Evolutionary conservation across 768 basidiomycete species (phyloP).

Genomic region (Cantharellus cinnabarinus): DNA sequence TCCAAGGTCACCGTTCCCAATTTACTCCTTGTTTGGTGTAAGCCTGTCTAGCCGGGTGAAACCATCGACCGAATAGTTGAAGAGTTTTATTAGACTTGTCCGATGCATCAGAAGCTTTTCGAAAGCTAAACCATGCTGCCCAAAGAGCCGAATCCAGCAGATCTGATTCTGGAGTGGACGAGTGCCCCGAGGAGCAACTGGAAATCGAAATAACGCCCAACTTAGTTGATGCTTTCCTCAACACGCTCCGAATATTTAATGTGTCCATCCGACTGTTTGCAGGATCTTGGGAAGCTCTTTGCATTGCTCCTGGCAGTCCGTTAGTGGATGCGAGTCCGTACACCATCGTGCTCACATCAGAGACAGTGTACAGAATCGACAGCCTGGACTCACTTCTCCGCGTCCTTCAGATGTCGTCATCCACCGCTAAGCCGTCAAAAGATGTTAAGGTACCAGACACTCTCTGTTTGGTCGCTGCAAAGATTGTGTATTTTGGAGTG

Average conservation of each 20-base stretch:
- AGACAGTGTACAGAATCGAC: conserved; percentile 70
- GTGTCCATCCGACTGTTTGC: conserved; percentile 56
- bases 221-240: conserved; percentile 42
- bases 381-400: conserved; percentile 40
- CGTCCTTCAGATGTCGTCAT: conserved; percentile 4
- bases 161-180: not conserved
- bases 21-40: not conserved
- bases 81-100: not conserved
- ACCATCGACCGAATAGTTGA: no score
- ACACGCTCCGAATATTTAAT: conserved; percentile 31
- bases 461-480: conserved; percentile 64
- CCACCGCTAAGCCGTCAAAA: not conserved
- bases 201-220: conserved; percentile 37
- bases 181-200: not conserved
- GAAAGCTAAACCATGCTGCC: not conserved
- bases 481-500: conserved; percentile 87
- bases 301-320: conserved; percentile 10
- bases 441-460: not conserved
- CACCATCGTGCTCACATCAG: conserved; percentile 67
- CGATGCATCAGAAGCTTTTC: not conserved
- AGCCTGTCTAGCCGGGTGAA: no score
- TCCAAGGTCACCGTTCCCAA: not conserved
- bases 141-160: not conserved
- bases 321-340: conserved; percentile 20
- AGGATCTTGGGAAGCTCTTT: conserved; percentile 56